Evolutionary conservation across 2,329 filamentous ascomycete genomes (phyloP), one percentile per base, ranked within the genome.

Genomic region (Trichophyton simii): DNA sequence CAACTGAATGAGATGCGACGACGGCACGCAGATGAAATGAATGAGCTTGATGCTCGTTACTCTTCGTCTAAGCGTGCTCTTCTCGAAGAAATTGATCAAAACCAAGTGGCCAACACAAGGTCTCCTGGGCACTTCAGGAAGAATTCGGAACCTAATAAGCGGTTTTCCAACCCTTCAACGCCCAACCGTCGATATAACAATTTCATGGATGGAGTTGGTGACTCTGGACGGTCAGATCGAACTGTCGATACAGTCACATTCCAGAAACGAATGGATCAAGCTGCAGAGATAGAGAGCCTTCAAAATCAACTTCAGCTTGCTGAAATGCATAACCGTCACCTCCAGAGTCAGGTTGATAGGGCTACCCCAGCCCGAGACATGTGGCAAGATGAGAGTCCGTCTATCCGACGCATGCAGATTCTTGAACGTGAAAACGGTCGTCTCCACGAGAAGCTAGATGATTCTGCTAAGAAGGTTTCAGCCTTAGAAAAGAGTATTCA

Each of bases 281-380:
- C 91, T 69, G 83, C 89, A 2, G 91, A 97, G 69, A 80, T 96
- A 11, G 92, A 97, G 72, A 86, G 95, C 73, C 81, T 96, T 28
- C 92, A 96, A 72, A 96, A 95, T 71, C 90, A 96, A 72, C 82
- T 97, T 59, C 92, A 97, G 70, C 84, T 97, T 72, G 86, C 88
- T 3, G 88, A 96, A 73, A 96, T 97, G 89, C 89, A 95, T 68
- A 96, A 96, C 74, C 86, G 88, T 38, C 91, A 97, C 69, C 83
- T 97, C 4, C 89, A 96, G 71, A 91, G 84, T 70, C 91, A 96
- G 71, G 78, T 96, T 48, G 88, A 92, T 44, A 84, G 88, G 55
- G 77, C 77, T 8, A 85, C 83, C 0, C 83, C 86, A 2, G 76
- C 76, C 4, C 81, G 81, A 25, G 86, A 88, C 61, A 73, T 77